These are phyloP conservation scores for Stylonectria norvegica DNA, from an alignment of 2,329 filamentous ascomycete species.

Conservation along the genomic window DNA sequence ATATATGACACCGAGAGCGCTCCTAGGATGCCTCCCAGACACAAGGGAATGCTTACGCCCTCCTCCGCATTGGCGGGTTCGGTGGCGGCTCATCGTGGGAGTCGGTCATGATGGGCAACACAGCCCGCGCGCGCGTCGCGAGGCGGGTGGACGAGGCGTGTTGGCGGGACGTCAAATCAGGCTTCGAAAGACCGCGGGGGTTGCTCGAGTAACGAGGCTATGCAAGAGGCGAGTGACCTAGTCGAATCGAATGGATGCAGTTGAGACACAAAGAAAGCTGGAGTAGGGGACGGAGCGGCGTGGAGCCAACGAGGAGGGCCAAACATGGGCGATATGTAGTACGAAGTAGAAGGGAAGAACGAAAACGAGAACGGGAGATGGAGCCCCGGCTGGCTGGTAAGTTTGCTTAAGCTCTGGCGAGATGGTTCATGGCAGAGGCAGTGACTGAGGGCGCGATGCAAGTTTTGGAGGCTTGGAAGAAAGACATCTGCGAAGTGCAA, in stretches of 20 bases:
- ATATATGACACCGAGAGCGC: constrained; percentile 12
- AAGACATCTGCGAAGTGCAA: constrained; percentile 14
- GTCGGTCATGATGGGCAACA: constrained; percentile 20
- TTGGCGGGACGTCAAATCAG: too few species aligned
- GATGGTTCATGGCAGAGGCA: neutral
- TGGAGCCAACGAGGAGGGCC: constrained; percentile 16
- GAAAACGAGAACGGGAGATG: neutral
- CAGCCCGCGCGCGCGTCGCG: constrained; percentile 5
- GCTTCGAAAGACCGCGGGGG: constrained; percentile 1
- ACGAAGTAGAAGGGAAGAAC: constrained; percentile 3
- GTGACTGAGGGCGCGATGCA: neutral
- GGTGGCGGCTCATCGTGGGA: constrained; percentile 14
- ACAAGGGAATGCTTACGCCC: constrained; percentile 22
- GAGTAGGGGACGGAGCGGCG: constrained; percentile 19
- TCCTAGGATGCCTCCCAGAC: constrained; percentile 5
- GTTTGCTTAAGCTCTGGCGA: neutral
- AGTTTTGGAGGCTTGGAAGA: neutral
- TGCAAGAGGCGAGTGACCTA: constrained; percentile 17
- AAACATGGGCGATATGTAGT: constrained; percentile 14
- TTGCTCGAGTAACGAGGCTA: constrained; percentile 18
- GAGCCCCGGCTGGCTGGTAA: neutral
- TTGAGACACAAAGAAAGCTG: constrained; percentile 13
- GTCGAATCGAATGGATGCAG: constrained; percentile 15
- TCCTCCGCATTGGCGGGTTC: constrained; percentile 23
- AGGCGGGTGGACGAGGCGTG: constrained; percentile 10